A percentile compares a stretch with the other conserved stretches of the same genome.
Conservation (phyloP, 192 early-diverging fungal genomes). For the Backusella tuberculispora region DNA sequence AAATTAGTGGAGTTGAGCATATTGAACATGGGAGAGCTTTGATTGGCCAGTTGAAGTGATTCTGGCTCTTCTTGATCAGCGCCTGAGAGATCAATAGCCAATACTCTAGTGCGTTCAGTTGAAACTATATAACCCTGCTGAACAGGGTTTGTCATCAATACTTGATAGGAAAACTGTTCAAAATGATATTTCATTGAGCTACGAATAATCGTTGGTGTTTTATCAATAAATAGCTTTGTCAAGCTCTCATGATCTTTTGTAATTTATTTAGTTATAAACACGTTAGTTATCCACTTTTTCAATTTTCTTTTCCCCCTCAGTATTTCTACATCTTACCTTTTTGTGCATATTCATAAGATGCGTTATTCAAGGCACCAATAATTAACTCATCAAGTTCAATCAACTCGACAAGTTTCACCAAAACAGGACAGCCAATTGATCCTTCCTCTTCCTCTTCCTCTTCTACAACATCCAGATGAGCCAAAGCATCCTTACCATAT, state of each 20-base stretch:
- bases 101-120: slow-evolving; percentile 53
- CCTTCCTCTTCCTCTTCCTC: slow-evolving; percentile 25
- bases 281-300: slow-evolving; percentile 37
- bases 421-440: not conserved
- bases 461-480: slow-evolving; percentile 26
- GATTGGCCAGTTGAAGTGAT: not conserved
- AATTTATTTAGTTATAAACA: slow-evolving; percentile 32
- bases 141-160: slow-evolving; percentile 67
- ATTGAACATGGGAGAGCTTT: not conserved
- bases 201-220: slow-evolving; percentile 45
- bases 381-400: slow-evolving; percentile 67
- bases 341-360: slow-evolving; percentile 53
- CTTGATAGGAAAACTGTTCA: slow-evolving; percentile 38
- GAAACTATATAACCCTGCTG: slow-evolving; percentile 62
- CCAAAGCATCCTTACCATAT: slow-evolving; percentile 31
- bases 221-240: slow-evolving; percentile 15
- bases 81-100: slow-evolving; percentile 45
- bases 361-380: slow-evolving; percentile 57
- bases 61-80: slow-evolving; percentile 3
- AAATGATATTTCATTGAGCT: slow-evolving; percentile 41
- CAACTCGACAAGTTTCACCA: slow-evolving; percentile 44
- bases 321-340: slow-evolving; percentile 33
- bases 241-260: slow-evolving; percentile 17
- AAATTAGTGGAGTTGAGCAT: slow-evolving; percentile 6
- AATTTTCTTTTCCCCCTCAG: slow-evolving; percentile 14